Evolutionary conservation across 495 filamentous ascomycete species (phyloP), one percentile per base, ranked within the genome.

Genomic region (Penicillium canescens): DNA sequence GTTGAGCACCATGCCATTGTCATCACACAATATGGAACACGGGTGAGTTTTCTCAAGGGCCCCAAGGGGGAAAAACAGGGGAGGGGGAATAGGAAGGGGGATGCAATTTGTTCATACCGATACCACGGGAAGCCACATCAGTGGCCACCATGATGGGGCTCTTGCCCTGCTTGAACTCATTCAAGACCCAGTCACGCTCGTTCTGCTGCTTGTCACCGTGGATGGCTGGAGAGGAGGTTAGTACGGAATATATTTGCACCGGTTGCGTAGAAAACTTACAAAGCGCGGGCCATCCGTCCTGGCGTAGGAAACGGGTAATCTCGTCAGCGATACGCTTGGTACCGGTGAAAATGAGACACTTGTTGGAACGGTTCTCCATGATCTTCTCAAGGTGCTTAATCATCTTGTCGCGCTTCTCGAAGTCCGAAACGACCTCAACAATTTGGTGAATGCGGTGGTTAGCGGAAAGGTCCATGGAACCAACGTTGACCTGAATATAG

Each of bases 121-220:
- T 98, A 72, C 93, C 93, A 77, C 94, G 84, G 31, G 94, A 95
- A 45, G 94, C 94, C 47, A 98, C 94, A 73, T 98, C 94, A 24
- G 94, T 98, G 20, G 94, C 94, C 51, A 98, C 90, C 71, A 98
- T 82, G 54, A 96, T 83, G 43, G 89, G 88, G 54, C 91, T 93
- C 57, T 85, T 82, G 76, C 94, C 92, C 60, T 91, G 91, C 86
- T 98, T 98, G 83, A 98, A 98, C 72, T 98, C 94, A 69, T 97
- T 96, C 70, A 98, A 79, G 62, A 98, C 94, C 94, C 94, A 98
- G 78, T 98, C 94, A 78, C 94, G 92, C 76, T 98, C 94, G 69
- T 97, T 95, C 70, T 98, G 94, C 66, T 96, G 92, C 79, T 98
- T 98, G 82, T 98, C 94, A 65, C 94, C 94, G 80, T 98, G 94